Base-by-base conservation (phyloP, 371 early-diverging fungal genomes). In the Funneliformis caledonium region DNA sequence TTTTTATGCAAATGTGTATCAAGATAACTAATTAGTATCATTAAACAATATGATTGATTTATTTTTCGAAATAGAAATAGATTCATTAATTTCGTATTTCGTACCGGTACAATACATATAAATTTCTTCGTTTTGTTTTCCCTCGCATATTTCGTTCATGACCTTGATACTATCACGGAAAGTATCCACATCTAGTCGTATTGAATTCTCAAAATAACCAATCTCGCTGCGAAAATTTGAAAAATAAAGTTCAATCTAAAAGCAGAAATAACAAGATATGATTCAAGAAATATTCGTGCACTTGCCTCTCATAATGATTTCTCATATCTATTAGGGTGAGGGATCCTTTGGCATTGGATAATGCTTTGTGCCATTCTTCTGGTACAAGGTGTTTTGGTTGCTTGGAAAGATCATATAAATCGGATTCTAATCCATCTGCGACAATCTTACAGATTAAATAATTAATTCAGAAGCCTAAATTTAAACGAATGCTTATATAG, bases 81-180 rank as follows among this genome's bases (percentile, higher is more conserved):
- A 26, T 31, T 52, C 10, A 73, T 52, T n/a, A 60, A 2, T 11
- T 22, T n/a, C 10, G 14, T 56, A 19, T 22, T 42, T 22, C 47
- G 26, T 78, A 78, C 78, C 78, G 2, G 95, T 94, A 85, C 95
- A 94, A 80, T 94, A 94, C 94, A 94, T 94, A 82, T 91, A 92
- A 22, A 94, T 89, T 37, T 89, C 89, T 80, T 92, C 83, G 33
- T 91, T 84, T 64, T 88, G 85, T 77, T 87, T 82, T 22, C 90
- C 88, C 59, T 84, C 56, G 80, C 88, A 87, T 74, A 90, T 82
- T 4, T 85, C 83, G 11, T 87, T 78, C 84, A 91, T 86, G 1
- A 80, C 85, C 8, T 83, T 85, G 69, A 91, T 83, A 12, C 88
- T 89, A 26, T 94, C 93, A 81, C 90, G 87, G 82, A 94, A 94